A percentile compares a stretch with the other conserved stretches of the same genome.
These are phyloP conservation scores for Dunaliella primolecta DNA, from an alignment of 139 green algal species.

Conservation along the genomic window DNA sequence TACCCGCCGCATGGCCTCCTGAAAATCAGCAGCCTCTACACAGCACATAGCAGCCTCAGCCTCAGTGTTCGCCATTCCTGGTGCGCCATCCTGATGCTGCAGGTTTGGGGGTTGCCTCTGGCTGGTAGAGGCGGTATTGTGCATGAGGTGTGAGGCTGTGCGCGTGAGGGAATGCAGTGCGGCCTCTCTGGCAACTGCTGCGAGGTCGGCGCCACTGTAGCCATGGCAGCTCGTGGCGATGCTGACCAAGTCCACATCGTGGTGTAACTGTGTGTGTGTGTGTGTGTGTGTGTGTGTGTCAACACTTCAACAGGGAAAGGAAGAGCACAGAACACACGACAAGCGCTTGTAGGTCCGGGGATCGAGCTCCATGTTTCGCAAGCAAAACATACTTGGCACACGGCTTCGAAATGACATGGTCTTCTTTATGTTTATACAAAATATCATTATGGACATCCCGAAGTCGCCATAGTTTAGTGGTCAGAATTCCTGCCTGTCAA, in stretches of 20 bases:
- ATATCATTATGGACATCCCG: no score
- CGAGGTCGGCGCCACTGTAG: constrained; percentile 85
- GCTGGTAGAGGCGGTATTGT: neutral
- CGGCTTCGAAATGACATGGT: no score
- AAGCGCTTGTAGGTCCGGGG: no score
- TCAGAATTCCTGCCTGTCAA: no score
- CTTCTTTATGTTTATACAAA: no score
- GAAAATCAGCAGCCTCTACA: constrained; percentile 32
- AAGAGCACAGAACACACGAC: no score
- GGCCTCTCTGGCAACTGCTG: constrained; percentile 69
- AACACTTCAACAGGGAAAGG: no score
- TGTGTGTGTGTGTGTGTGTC: neutral
- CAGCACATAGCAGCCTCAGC: neutral
- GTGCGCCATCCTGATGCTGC: neutral
- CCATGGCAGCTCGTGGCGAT: constrained; percentile 67
- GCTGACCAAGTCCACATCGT: constrained; percentile 60
- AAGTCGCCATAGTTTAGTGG: no score
- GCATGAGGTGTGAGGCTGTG: neutral
- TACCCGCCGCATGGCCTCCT: constrained; percentile 50
- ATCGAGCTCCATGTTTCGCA: no score
- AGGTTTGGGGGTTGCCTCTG: neutral
- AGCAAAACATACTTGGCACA: no score
- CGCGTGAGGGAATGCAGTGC: constrained; percentile 62
- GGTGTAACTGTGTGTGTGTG: constrained; percentile 37
- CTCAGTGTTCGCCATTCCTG: neutral